Base-by-base conservation (phyloP, 495 filamentous ascomycete species). In the Talaromyces proteolyticus region DNA sequence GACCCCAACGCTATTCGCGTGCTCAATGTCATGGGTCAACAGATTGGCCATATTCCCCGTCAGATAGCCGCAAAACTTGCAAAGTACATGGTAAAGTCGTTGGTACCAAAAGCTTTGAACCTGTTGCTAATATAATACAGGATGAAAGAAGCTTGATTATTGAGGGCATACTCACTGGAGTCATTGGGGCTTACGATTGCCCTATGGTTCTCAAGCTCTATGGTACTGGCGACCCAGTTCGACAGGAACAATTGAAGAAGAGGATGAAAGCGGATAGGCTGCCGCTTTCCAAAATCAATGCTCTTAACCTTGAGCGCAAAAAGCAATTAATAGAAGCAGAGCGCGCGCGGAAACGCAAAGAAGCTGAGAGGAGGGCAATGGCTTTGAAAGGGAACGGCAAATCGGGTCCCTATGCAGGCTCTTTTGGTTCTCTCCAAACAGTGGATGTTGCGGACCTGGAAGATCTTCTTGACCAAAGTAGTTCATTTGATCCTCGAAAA, bases 1-100 rank as follows among this genome's bases (percentile, higher is more conserved):
- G 89, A 93, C 57, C 51, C 60, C 3, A 94, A 94, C 69, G 89
- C 89, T 2, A 87, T 96, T 44, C 80, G 81, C 5, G 78, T 93
- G 2, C 72, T 85, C 52, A 95, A 94, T 65, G 87, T 90, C n/a
- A 78, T 86, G 64, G 76, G 84, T 18, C 61, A 51, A 3, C 90
- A 95, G 57, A 86, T 95, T 51, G 91, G 91, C 3, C 88, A 95
- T 63, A 76, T 96, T 37, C 85, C 87, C 2, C 68, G 79, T 12
- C 60, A 48, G 0, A 59, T 88, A 22, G 88, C 85, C 2, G 65
- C 70, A 11, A 91, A 87, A 61, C 69, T 96, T 20, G 85, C 88
- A 0, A 77, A 74, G 1, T 91, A 89, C 57, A 75, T 96, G 58
- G 86, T 81, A 56, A 47, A 55, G 3, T 11, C 11, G 10, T 17